These are phyloP conservation scores for Batkoa obscura DNA, from an alignment of 371 early-diverging fungal genomes.

Conservation along the genomic window DNA sequence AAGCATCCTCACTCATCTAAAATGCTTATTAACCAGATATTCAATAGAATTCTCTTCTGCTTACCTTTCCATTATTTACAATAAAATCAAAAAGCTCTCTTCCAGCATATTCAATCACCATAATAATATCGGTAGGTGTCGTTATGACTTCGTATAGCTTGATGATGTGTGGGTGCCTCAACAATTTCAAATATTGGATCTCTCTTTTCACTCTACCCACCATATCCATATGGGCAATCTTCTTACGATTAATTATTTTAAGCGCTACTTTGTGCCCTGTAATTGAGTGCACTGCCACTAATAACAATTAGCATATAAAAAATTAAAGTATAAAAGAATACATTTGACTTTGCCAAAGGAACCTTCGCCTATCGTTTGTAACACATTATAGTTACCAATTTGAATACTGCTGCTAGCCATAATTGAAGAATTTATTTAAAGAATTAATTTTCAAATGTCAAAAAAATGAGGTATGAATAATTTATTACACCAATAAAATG, in stretches of 20 bases:
- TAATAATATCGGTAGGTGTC: slow-evolving; percentile 86
- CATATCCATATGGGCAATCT: slow-evolving; percentile 85
- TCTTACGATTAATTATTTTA: slow-evolving; percentile 80
- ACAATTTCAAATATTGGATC: slow-evolving; percentile 83
- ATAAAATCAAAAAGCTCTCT: slow-evolving; percentile 94
- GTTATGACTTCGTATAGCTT: slow-evolving; percentile 96
- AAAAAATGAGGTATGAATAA: no score
- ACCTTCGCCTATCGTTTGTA: slow-evolving; percentile 87
- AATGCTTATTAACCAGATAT: neutral
- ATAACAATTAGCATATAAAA: neutral
- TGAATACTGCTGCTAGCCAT: slow-evolving; percentile 26
- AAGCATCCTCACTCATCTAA: slow-evolving; percentile 77
- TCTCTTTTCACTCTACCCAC: slow-evolving; percentile 88
- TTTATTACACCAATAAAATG: no score
- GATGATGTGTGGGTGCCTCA: slow-evolving; percentile 95
- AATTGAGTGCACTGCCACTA: slow-evolving; percentile 84
- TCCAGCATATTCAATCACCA: slow-evolving; percentile 95
- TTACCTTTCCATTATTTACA: slow-evolving; percentile 77
- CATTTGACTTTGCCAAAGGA: slow-evolving; percentile 96
- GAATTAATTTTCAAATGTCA: neutral
- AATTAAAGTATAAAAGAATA: slow-evolving; percentile 19
- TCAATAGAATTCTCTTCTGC: neutral
- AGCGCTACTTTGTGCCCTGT: slow-evolving; percentile 92
- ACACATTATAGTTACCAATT: slow-evolving; percentile 79
- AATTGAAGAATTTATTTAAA: neutral